phyloP scores from a whole-genome alignment of 805 yeast species.

The Schizosaccharomyces osmophilus region DNA sequence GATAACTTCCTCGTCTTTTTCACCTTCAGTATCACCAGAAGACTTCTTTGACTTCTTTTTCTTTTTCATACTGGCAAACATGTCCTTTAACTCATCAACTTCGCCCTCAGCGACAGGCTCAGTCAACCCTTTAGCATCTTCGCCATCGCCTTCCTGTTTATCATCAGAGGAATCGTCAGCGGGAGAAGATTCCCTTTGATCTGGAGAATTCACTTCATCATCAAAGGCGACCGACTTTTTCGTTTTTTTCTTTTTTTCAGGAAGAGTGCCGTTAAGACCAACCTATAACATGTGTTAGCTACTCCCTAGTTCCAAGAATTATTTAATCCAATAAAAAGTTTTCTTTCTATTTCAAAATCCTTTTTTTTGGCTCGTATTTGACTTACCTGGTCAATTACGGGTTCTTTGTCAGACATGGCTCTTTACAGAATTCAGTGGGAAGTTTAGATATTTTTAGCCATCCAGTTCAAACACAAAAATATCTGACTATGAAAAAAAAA shows the following conservation, averaged over 20 bases:
- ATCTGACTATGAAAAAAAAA: background rate
- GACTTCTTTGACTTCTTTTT: slow-evolving; percentile 44
- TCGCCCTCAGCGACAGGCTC: slow-evolving; percentile 5
- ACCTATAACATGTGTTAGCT: slow-evolving; percentile 2
- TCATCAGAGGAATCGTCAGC: slow-evolving; percentile 7
- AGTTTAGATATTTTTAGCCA: background rate
- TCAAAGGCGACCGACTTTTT: slow-evolving; percentile 8
- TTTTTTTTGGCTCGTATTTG: background rate
- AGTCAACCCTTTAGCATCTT: slow-evolving; percentile 1
- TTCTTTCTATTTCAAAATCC: background rate
- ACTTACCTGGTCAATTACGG: slow-evolving; percentile 1
- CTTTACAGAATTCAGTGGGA: background rate
- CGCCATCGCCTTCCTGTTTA: slow-evolving; percentile 4
- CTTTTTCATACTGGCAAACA: slow-evolving; percentile 61
- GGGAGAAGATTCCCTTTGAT: background rate
- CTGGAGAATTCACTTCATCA: background rate
- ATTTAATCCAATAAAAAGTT: background rate
- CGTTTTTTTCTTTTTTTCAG: slow-evolving; percentile 17
- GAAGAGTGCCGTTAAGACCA: slow-evolving; percentile 9
- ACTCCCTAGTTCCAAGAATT: background rate
- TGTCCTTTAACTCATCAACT: slow-evolving; percentile 26
- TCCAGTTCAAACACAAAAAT: background rate
- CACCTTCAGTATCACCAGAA: slow-evolving; percentile 3
- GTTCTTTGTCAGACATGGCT: background rate
- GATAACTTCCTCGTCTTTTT: slow-evolving; percentile 3